Evolutionary conservation across 768 basidiomycete genomes (phyloP).

Genomic region (Agrocybe chaxingu): DNA sequence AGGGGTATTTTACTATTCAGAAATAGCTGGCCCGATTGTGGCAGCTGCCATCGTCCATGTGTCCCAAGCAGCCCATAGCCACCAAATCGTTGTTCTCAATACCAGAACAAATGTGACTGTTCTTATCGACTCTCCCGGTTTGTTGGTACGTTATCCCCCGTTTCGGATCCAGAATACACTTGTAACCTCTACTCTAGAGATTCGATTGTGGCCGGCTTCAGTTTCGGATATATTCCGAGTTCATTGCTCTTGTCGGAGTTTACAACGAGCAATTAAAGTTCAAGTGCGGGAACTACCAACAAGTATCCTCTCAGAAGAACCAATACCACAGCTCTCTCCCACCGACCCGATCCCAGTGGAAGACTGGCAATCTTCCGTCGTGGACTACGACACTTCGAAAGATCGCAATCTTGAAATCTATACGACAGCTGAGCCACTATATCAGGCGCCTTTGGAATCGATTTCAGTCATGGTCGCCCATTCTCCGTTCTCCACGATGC

Average conservation of each 20-base stretch:
- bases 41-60: constrained; percentile 21
- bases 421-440: constrained; percentile 18
- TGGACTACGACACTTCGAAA: constrained; percentile 19
- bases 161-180: neutral
- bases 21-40: constrained; percentile 24
- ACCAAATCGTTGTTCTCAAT: constrained; percentile 29
- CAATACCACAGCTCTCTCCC: neutral
- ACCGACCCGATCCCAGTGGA: neutral
- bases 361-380: constrained; percentile 17
- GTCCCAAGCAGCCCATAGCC: constrained; percentile 14
- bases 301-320: constrained; percentile 7
- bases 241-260: constrained; percentile 15
- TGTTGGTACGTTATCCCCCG: constrained; percentile 9
- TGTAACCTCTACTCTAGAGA: constrained; percentile 1
- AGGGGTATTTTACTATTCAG: constrained; percentile 15
- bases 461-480: constrained; percentile 15
- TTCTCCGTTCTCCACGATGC: constrained; percentile 11
- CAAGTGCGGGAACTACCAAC: constrained; percentile 18
- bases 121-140: constrained; percentile 9
- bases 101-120: constrained; percentile 11
- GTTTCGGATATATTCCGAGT: constrained; percentile 16
- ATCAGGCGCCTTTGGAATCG: constrained; percentile 3
- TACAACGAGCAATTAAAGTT: constrained; percentile 11
- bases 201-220: constrained; percentile 16
- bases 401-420: constrained; percentile 12